Conservation (phyloP, 306 rosid species). For the Styphnolobium japonicum region DNA sequence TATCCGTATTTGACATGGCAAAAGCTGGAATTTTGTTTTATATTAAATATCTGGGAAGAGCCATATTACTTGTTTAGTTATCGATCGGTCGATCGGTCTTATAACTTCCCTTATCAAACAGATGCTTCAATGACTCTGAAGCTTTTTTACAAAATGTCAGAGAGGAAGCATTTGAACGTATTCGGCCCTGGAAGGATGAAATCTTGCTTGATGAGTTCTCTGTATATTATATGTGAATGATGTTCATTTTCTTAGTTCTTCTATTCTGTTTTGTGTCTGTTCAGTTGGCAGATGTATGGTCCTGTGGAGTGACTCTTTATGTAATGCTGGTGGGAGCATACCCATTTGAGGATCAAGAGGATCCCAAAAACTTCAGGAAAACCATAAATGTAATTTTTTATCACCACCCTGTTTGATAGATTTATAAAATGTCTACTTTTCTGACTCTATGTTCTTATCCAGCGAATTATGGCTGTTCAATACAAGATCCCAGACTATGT, state of each 20-base stretch:
- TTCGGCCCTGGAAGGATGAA: neutral
- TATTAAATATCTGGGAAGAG: neutral
- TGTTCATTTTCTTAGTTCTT: constrained; percentile 15
- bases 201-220: constrained; percentile 16
- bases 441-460: constrained; percentile 34
- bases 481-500: constrained; percentile 90
- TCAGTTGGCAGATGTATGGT: constrained; percentile 92
- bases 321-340: constrained; percentile 93
- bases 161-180: constrained; percentile 5
- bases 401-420: neutral
- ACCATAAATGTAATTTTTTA: constrained; percentile 58
- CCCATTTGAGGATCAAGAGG: constrained; percentile 86
- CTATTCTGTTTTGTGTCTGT: constrained; percentile 4
- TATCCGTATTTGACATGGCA: neutral
- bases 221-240: neutral
- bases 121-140: neutral
- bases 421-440: neutral
- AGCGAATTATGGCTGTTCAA: constrained; percentile 86
- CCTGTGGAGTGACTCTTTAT: constrained; percentile 87
- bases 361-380: constrained; percentile 86
- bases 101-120: neutral
- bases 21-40: neutral
- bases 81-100: neutral
- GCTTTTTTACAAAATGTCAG: neutral
- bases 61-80: neutral